Evolutionary conservation across 1,284 basidiomycete genomes (phyloP).

Genomic region (Inonotus hispidus): DNA sequence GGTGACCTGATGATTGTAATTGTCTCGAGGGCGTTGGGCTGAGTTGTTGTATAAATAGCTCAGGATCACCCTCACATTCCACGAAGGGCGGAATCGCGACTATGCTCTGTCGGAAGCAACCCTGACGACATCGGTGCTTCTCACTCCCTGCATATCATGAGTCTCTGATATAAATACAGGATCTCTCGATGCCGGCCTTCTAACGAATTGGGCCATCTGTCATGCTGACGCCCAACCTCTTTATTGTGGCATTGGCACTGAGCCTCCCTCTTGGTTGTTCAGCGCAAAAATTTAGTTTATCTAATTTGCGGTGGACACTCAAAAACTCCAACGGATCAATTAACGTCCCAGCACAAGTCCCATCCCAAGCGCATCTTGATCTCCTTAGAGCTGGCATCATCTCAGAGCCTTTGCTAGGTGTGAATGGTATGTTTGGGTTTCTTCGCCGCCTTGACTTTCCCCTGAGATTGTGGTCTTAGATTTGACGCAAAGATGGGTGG

Average conservation of each 20-base stretch:
- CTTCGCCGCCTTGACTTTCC: neutral
- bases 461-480: constrained; percentile 31
- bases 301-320: constrained; percentile 45
- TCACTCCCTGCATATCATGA: neutral
- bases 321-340: constrained; percentile 50
- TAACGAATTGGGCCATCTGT: neutral
- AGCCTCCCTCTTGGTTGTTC: constrained; percentile 22
- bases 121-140: neutral
- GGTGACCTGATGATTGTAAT: neutral
- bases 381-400: constrained; percentile 47
- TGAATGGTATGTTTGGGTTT: constrained; percentile 39
- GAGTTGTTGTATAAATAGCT: neutral
- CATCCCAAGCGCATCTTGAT: constrained; percentile 52
- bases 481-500: constrained; percentile 53
- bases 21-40: neutral
- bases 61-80: neutral
- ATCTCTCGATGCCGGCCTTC: neutral
- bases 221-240: neutral
- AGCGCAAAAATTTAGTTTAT: constrained; percentile 39
- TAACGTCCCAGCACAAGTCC: constrained; percentile 45
- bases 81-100: neutral
- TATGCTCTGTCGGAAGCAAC: neutral
- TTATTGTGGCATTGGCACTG: neutral
- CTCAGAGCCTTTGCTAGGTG: constrained; percentile 47
- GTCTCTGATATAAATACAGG: neutral